These are phyloP conservation scores for Curvularia eragrostidis DNA, from an alignment of 2,329 filamentous ascomycete genomes.

Conservation along the genomic window DNA sequence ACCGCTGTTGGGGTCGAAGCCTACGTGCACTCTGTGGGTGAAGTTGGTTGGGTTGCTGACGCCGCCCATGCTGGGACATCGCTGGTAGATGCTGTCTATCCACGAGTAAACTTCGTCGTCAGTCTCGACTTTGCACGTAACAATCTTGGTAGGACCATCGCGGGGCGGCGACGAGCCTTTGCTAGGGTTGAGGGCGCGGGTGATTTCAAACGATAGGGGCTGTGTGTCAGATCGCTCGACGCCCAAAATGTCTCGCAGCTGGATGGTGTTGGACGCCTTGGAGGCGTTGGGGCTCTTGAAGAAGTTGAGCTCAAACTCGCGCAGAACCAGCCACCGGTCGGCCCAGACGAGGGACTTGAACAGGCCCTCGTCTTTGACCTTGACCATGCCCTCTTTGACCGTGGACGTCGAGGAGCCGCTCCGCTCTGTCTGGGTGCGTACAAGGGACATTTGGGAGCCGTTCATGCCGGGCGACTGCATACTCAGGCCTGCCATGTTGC, in stretches of 20 bases:
- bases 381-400: constrained; percentile 73
- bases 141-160: constrained; percentile 79
- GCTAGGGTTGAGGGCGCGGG: constrained; percentile 68
- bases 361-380: constrained; percentile 89
- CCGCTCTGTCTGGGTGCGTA: constrained; percentile 52
- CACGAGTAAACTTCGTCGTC: constrained; percentile 98
- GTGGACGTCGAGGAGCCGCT: constrained; percentile 45
- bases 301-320: constrained; percentile 93
- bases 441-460: constrained; percentile 49
- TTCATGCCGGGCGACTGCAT: constrained; percentile 65
- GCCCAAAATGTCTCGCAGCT: constrained; percentile 84
- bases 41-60: constrained; percentile 99
- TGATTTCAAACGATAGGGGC: constrained; percentile 93
- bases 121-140: constrained; percentile 91
- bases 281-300: constrained; percentile 83
- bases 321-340: constrained; percentile 87
- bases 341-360: constrained; percentile 85
- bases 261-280: constrained; percentile 85
- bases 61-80: constrained; percentile 95
- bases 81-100: constrained; percentile 97
- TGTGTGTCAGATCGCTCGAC: constrained; percentile 91
- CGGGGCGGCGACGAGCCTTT: constrained; percentile 72
- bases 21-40: constrained; percentile 94
- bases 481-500: constrained; percentile 80
- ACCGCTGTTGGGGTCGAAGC: constrained; percentile 93